phyloP scores from a whole-genome alignment of 2,329 filamentous ascomycete species.

The Diaporthe vexans region DNA sequence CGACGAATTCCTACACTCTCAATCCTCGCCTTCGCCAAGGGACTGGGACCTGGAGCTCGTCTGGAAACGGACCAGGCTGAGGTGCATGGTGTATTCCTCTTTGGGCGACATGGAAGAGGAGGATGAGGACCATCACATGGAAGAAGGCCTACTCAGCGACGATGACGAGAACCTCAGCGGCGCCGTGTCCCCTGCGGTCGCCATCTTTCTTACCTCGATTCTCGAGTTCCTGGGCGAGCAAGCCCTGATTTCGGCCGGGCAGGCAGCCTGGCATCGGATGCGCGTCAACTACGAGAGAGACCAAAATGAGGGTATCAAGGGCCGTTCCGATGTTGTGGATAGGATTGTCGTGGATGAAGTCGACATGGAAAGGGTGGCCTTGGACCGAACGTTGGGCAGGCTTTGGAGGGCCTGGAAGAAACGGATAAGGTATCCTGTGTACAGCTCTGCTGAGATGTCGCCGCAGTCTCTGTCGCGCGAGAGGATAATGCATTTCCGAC shows the following conservation, averaged over 20 bases:
- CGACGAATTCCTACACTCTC: conserved; percentile 75
- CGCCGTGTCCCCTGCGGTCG: conserved; percentile 87
- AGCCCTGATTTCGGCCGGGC: conserved; percentile 86
- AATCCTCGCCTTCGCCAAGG: conserved; percentile 63
- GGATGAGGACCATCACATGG: conserved; percentile 91
- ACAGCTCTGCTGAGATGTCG: conserved; percentile 60
- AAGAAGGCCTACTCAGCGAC: conserved; percentile 80
- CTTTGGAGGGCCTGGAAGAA: conserved; percentile 98
- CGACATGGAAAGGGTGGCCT: conserved; percentile 92
- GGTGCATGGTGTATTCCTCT: conserved; percentile 98
- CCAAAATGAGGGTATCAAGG: conserved; percentile 64
- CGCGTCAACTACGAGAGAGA: conserved; percentile 71
- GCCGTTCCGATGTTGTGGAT: conserved; percentile 66
- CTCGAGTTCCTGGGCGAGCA: conserved; percentile 95
- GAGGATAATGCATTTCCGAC: conserved; percentile 51
- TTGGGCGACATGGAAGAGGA: conserved; percentile 98
- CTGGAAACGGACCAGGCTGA: conserved; percentile 92
- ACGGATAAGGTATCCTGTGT: conserved; percentile 73
- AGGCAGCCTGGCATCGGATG: conserved; percentile 82
- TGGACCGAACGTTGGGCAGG: conserved; percentile 89
- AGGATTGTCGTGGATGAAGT: conserved; percentile 87
- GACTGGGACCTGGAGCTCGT: conserved; percentile 93
- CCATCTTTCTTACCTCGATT: conserved; percentile 96
- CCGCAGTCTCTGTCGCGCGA: conserved; percentile 65
- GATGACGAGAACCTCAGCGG: conserved; percentile 73